phyloP scores from a whole-genome alignment of 2,329 filamentous ascomycete species.

The Beauveria sp. region DNA sequence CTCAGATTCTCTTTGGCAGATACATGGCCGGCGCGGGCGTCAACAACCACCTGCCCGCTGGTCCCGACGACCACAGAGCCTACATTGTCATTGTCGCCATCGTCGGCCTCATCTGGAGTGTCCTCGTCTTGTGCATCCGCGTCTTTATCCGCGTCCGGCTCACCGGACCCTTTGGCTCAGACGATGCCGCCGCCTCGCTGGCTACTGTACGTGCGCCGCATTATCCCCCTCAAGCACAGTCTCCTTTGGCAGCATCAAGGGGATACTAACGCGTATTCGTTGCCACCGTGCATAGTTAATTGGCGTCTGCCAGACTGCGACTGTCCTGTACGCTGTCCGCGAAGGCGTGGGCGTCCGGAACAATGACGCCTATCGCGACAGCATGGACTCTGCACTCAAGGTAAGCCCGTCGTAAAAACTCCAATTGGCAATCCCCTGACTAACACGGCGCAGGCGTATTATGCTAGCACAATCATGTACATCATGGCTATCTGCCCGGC shows the following conservation, averaged over 20 bases:
- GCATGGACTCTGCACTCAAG: slow-evolving; percentile 11
- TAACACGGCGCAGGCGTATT: slow-evolving; percentile 8
- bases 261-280: not conserved
- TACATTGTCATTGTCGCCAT: slow-evolving; percentile 14
- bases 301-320: slow-evolving; percentile 10
- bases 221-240: not conserved
- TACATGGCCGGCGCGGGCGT: slow-evolving; percentile 5
- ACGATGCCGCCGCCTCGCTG: slow-evolving; percentile 12
- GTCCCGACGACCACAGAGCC: slow-evolving; percentile 12
- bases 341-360: slow-evolving; percentile 12
- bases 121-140: slow-evolving; percentile 13
- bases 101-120: slow-evolving; percentile 15
- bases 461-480: slow-evolving; percentile 13
- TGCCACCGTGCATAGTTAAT: not conserved
- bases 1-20: not conserved
- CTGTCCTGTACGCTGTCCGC: slow-evolving; percentile 10
- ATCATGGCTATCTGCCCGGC: slow-evolving; percentile 13
- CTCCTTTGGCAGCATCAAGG: not conserved
- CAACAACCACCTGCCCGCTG: slow-evolving; percentile 7
- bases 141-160: slow-evolving; percentile 14
- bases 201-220: slow-evolving; percentile 11
- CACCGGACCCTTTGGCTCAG: slow-evolving; percentile 13
- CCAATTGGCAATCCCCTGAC: too few species aligned
- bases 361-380: not conserved
- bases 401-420: not conserved